Evolutionary conservation across 352 stramenopile genomes (phyloP).

Genomic region (Saprolegnia parasitica): DNA sequence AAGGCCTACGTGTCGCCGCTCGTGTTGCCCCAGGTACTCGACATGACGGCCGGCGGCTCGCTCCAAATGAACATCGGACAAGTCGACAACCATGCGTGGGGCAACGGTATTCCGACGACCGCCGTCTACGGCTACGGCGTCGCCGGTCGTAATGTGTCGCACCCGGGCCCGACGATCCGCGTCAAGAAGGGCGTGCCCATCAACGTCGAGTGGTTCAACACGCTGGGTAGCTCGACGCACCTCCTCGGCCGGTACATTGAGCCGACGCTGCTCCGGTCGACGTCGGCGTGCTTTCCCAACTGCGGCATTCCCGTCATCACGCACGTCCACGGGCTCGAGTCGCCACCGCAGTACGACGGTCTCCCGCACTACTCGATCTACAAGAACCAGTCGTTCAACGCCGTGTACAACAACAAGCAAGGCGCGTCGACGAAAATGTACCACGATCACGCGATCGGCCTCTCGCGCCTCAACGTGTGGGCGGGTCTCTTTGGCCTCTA

Average conservation of each 20-base stretch:
- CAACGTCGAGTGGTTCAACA: constrained; percentile 51
- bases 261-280: constrained; percentile 38
- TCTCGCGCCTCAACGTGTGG: constrained; percentile 65
- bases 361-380: constrained; percentile 56
- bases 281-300: constrained; percentile 60
- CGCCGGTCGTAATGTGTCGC: constrained; percentile 27
- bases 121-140: constrained; percentile 47
- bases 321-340: constrained; percentile 65
- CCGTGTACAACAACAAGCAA: constrained; percentile 64
- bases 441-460: constrained; percentile 63
- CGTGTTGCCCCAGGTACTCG: constrained; percentile 39
- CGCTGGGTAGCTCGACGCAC: constrained; percentile 41
- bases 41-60: constrained; percentile 37
- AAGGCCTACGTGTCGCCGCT: constrained; percentile 35
- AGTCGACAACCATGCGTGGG: constrained; percentile 40
- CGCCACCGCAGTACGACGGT: constrained; percentile 55
- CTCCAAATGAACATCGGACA: constrained; percentile 42
- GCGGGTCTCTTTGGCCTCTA: constrained; percentile 59
- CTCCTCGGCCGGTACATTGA: constrained; percentile 54
- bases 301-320: constrained; percentile 57
- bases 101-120: constrained; percentile 38
- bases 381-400: constrained; percentile 55
- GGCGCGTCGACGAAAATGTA: constrained; percentile 65
- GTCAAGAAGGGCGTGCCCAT: constrained; percentile 41
- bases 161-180: constrained; percentile 50